Percentiles rank a stretch among this genome's conserved stretches.
These are phyloP conservation scores for Spergularia marina DNA, from an alignment of 148 eudicot genomes.

Conservation along the genomic window DNA sequence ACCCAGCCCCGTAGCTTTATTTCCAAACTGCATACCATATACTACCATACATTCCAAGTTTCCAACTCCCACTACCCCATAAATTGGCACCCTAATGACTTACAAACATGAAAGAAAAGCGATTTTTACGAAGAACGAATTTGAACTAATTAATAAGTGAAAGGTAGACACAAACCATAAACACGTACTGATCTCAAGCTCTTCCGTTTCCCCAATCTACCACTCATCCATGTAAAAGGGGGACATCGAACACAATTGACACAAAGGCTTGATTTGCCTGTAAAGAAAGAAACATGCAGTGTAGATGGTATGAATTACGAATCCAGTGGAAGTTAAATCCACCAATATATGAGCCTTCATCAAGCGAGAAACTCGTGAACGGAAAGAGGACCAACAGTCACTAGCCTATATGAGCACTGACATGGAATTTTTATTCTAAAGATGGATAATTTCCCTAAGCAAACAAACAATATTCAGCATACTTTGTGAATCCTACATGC, in stretches of 20 bases:
- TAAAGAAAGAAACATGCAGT: not conserved
- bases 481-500: no score
- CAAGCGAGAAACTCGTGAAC: not conserved
- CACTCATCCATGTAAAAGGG: not conserved
- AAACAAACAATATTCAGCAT: no score
- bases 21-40: not conserved
- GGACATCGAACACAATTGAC: not conserved
- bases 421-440: no score
- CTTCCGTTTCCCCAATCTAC: not conserved
- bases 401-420: no score
- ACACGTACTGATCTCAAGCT: conserved; percentile 19
- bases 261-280: conserved; percentile 8
- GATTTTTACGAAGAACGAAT: not conserved
- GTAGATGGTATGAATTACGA: not conserved
- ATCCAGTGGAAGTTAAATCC: not conserved
- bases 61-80: not conserved
- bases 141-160: not conserved
- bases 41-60: not conserved
- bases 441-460: no score
- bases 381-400: not conserved
- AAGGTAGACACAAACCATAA: conserved; percentile 20
- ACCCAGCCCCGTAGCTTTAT: not conserved
- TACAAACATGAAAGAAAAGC: not conserved
- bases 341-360: not conserved
- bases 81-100: not conserved